Percentiles rank a stretch among this genome's conserved stretches.
Evolutionary conservation across 2,329 filamentous ascomycete species (phyloP).

Genomic region (Aspergillus sergii): DNA sequence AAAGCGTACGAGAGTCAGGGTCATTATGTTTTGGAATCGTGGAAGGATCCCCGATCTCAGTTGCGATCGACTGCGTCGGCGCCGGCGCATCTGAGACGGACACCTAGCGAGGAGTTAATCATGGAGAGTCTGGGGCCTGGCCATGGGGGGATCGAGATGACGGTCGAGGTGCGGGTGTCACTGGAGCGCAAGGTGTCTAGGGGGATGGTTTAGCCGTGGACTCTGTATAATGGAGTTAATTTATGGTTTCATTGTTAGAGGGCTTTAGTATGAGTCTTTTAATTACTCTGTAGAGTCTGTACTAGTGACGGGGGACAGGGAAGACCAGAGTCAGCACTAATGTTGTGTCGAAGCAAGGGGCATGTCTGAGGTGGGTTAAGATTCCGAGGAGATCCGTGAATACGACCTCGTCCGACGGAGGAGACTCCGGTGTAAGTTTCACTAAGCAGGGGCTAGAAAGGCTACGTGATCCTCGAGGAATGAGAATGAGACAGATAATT

Average conservation of each 20-base stretch:
- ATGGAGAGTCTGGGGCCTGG: neutral
- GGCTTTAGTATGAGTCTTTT: neutral
- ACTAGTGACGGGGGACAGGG: no score
- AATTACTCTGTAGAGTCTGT: neutral
- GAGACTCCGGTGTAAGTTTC: neutral
- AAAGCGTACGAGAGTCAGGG: constrained; percentile 37
- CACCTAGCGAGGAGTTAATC: constrained; percentile 29
- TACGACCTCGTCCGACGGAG: neutral
- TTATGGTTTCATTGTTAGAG: neutral
- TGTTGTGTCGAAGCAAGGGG: neutral
- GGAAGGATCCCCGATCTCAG: constrained; percentile 18
- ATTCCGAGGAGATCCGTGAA: neutral
- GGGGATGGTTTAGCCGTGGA: neutral
- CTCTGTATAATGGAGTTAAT: neutral
- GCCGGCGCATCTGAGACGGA: constrained; percentile 12
- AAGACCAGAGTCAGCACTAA: neutral
- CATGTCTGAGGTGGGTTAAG: neutral
- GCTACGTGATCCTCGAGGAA: neutral
- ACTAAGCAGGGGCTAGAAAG: neutral
- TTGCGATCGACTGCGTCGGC: neutral
- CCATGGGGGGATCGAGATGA: neutral
- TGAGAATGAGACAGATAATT: no score
- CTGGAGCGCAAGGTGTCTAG: neutral
- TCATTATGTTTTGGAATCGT: constrained; percentile 27
- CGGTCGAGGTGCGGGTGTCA: neutral